Evolutionary conservation across 176 grass and related monocot species (phyloP).

Genomic region (Pharus latifolius): DNA sequence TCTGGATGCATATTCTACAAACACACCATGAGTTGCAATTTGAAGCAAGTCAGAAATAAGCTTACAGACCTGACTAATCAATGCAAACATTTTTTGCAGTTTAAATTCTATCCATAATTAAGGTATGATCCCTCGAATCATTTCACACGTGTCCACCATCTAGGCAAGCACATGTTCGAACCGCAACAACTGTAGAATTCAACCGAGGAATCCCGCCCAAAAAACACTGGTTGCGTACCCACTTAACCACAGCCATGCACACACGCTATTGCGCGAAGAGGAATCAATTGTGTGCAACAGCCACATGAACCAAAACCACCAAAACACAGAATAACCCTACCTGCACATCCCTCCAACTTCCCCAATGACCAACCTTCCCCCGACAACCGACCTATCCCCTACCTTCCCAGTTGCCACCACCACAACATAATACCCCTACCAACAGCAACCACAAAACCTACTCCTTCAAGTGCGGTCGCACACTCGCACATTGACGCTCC

Average conservation of each 20-base stretch:
- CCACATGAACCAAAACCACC: neutral
- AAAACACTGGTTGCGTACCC: neutral
- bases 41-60: neutral
- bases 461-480: neutral
- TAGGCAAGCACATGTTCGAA: too few species aligned
- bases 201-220: neutral
- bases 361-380: neutral
- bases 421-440: neutral
- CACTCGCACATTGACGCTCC: neutral
- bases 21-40: neutral
- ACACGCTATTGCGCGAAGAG: neutral
- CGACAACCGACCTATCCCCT: slow-evolving; percentile 6
- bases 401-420: neutral
- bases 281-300: neutral
- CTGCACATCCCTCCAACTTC: neutral
- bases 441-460: neutral
- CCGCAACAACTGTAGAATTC: neutral
- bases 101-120: neutral
- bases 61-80: neutral
- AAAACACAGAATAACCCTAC: neutral
- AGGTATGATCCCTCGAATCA: slow-evolving; percentile 1
- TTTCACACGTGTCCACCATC: neutral
- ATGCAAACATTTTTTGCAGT: neutral
- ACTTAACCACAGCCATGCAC: slow-evolving; percentile 1
- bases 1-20: neutral